Conservation (phyloP, 176 grass and related monocot species). For the Oryza rufipogon region DNA sequence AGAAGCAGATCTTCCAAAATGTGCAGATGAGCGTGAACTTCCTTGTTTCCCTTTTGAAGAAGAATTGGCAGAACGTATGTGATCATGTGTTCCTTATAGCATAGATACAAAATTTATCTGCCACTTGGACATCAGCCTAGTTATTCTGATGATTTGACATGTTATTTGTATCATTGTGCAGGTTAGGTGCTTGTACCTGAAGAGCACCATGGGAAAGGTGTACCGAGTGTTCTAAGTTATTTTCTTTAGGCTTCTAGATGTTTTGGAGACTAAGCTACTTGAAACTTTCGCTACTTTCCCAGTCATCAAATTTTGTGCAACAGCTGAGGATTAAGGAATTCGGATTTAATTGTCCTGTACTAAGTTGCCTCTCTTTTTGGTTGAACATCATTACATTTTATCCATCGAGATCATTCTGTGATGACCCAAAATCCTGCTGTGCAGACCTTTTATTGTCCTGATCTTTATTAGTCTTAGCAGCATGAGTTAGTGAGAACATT, state of each 20-base stretch:
- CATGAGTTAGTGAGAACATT: neutral
- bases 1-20: constrained; percentile 86
- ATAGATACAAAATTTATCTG: neutral
- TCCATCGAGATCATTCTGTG: neutral
- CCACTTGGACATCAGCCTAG: neutral
- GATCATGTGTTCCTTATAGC: too few relatives aligned
- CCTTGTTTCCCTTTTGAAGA: constrained; percentile 83
- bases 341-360: neutral
- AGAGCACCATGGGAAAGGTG: constrained; percentile 87
- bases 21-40: constrained; percentile 87
- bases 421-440: neutral
- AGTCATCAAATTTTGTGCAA: constrained; percentile 10
- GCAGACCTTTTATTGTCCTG: neutral
- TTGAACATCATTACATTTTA: neutral
- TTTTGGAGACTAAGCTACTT: neutral
- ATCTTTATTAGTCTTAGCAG: neutral
- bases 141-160: neutral
- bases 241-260: constrained; percentile 20
- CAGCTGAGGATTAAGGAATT: constrained; percentile 9
- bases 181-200: constrained; percentile 89
- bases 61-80: constrained; percentile 89
- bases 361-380: constrained; percentile 4
- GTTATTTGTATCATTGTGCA: neutral
- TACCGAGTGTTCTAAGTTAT: constrained; percentile 57
- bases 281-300: neutral